Base-by-base conservation (phyloP, 1,139 yeast species). In the Taiozyma sp. region DNA sequence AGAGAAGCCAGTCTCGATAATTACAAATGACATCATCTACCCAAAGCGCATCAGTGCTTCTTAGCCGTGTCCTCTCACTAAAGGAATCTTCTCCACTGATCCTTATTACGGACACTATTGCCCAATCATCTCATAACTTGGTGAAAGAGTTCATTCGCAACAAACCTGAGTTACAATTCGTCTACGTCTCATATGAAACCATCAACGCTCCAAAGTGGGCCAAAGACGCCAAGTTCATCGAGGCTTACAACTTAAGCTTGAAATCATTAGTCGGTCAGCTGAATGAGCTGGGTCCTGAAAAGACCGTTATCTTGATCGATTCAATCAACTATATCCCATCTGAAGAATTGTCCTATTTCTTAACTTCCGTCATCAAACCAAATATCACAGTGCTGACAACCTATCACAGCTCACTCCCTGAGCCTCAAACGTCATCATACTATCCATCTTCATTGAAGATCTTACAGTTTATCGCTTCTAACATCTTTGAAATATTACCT, bases 61-160 rank as follows among this genome's bases (percentile, higher is more conserved):
- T 87, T 48, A 79, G 75, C 47, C 70, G 97, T 54, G 70, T 89
- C 9, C 69, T 92, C 12, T 71, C 83, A 3, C 70, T 88, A 46
- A 85, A 84, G 57, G 97, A 92, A 61, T 71, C 70, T 22, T 78
- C 95, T 0, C 95, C 96, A 0, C 80, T 92, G 54, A 69, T 89
- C 14, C 72, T 92, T 7, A 72, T 86, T 3, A 67, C 80, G 13
- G 98, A 92, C 65, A 76, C 88, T 0, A 68, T 90, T 19, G 73
- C 79, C 0, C 97, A 92, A 65, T 79, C 93, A 0, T 79, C 91
- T 0, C 62, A 70, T 44, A 64, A 72, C 52, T 66, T 92, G 16
- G 62, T 87, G 1, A 66, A 71, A 27, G 96, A 89, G 63, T 73
- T 89, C 52, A 67, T 78, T 1, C 68, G 74, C 54, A 73, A 78